Percentiles rank a stretch among this genome's conserved stretches.
Conservation (phyloP, 306 rosid species). For the Astragalus membranaceus region DNA sequence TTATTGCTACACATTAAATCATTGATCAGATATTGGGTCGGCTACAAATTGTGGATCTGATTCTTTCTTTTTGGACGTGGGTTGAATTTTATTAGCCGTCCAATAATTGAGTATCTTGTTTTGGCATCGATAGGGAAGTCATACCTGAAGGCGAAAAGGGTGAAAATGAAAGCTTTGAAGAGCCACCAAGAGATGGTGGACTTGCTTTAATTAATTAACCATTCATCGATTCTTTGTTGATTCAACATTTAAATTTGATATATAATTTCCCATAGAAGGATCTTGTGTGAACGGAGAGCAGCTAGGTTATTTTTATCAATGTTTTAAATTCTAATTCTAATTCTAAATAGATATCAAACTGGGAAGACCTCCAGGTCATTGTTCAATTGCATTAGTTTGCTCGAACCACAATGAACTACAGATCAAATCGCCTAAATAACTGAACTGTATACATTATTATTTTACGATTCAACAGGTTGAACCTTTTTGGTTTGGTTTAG, state of each 20-base stretch:
- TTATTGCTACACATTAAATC: constrained; percentile 12
- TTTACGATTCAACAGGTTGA: too few relatives aligned
- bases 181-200: background rate
- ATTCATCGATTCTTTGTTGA: background rate
- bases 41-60: constrained; percentile 29
- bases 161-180: background rate
- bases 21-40: constrained; percentile 23
- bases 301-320: too few relatives aligned
- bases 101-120: constrained; percentile 18
- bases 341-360: too few relatives aligned
- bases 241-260: background rate
- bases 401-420: too few relatives aligned
- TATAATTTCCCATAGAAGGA: background rate
- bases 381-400: too few relatives aligned
- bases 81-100: constrained; percentile 2
- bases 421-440: too few relatives aligned
- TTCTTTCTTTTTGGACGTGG: constrained; percentile 27
- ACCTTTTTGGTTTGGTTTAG: too few relatives aligned
- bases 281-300: background rate
- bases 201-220: background rate
- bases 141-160: background rate
- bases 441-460: too few relatives aligned
- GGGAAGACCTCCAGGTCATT: too few relatives aligned
- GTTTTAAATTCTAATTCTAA: too few relatives aligned
- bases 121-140: constrained; percentile 9